A percentile compares a stretch with the other conserved stretches of the same genome.
These are phyloP conservation scores for Martiniozyma asiatica DNA, from an alignment of 1,139 yeast species.

Conservation along the genomic window DNA sequence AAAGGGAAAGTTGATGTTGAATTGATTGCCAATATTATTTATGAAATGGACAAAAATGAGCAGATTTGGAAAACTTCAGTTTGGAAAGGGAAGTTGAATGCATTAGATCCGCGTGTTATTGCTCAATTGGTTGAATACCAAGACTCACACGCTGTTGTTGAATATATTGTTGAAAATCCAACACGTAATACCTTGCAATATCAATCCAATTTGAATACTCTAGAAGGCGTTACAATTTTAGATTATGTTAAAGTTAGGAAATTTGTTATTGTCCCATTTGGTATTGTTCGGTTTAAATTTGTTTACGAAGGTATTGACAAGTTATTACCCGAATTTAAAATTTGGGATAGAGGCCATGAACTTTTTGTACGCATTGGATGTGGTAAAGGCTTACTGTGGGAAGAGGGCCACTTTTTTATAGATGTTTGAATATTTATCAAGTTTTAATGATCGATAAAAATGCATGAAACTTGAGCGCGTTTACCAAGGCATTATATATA, in stretches of 20 bases:
- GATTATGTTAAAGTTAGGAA: constrained; percentile 15
- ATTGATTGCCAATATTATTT: too few species aligned
- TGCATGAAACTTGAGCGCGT: too few species aligned
- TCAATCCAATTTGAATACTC: constrained; percentile 31
- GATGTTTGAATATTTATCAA: too few species aligned
- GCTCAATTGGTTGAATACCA: constrained; percentile 22
- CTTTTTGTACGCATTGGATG: too few species aligned
- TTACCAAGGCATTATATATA: too few species aligned
- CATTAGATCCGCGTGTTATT: constrained; percentile 59
- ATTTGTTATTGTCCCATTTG: constrained; percentile 47
- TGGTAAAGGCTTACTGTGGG: too few species aligned
- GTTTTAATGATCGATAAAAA: too few species aligned
- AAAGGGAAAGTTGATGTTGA: background rate
- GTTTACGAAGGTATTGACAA: constrained; percentile 20
- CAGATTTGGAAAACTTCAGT: constrained; percentile 21
- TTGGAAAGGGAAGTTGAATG: constrained; percentile 46
- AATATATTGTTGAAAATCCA: constrained; percentile 60
- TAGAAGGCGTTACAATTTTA: constrained; percentile 14
- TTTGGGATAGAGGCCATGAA: constrained; percentile 30
- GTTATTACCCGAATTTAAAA: constrained; percentile 41
- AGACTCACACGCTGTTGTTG: constrained; percentile 22
- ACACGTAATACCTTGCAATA: constrained; percentile 58
- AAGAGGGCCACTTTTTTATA: too few species aligned
- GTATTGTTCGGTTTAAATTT: constrained; percentile 35
- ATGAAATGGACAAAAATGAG: background rate